These are phyloP conservation scores for Candida ficus DNA, from an alignment of 805 yeast genomes.

Conservation along the genomic window DNA sequence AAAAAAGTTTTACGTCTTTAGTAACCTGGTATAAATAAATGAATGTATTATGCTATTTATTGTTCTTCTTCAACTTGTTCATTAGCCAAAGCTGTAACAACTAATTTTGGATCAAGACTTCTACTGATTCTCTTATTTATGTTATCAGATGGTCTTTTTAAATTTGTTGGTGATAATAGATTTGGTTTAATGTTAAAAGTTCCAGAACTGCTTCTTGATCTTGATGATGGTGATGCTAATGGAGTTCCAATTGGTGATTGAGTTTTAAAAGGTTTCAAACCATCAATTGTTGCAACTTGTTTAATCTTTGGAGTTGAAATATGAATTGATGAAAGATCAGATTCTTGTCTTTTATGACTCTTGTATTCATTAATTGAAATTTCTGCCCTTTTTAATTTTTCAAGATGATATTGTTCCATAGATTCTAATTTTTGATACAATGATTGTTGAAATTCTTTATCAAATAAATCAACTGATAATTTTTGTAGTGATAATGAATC, in stretches of 20 bases:
- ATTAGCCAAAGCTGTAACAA: neutral
- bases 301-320: slow-evolving; percentile 1
- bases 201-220: slow-evolving; percentile 15
- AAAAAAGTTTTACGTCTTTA: no score
- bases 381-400: slow-evolving; percentile 16
- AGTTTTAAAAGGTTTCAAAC: slow-evolving; percentile 21
- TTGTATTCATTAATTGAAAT: slow-evolving; percentile 12
- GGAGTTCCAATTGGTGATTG: slow-evolving; percentile 16
- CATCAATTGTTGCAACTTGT: slow-evolving; percentile 9
- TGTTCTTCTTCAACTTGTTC: neutral
- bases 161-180: slow-evolving; percentile 4
- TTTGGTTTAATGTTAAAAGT: slow-evolving; percentile 3
- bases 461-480: slow-evolving; percentile 14
- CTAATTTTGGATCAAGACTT: neutral
- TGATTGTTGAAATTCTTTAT: slow-evolving; percentile 6
- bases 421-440: slow-evolving; percentile 13
- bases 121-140: slow-evolving; percentile 17
- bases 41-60: no score
- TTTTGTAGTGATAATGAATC: slow-evolving; percentile 10
- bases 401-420: slow-evolving; percentile 14
- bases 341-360: slow-evolving; percentile 7
- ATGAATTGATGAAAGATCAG: no score
- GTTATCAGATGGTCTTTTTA: slow-evolving; percentile 19
- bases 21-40: no score
- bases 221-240: slow-evolving; percentile 20